Percentiles rank a stretch among this genome's conserved stretches.
Conservation (phyloP, 345 rosid genomes). For the Bruguiera parviflora region DNA sequence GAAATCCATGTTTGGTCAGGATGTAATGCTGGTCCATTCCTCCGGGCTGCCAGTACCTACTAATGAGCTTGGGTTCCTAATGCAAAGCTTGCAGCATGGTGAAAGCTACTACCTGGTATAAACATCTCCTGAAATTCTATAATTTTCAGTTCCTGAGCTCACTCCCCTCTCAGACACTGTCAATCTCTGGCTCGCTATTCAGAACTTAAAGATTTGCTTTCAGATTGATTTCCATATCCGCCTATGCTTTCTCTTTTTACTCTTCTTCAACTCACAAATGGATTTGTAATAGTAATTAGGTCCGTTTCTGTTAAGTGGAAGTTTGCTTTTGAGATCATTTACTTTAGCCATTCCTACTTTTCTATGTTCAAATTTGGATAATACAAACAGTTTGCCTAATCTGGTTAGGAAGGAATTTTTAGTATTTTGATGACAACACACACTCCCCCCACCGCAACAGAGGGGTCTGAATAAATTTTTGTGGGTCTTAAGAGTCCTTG, state of each 20-base stretch:
- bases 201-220: background rate
- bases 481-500: background rate
- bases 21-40: conserved; percentile 63
- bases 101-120: conserved; percentile 94
- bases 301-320: background rate
- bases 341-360: background rate
- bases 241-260: background rate
- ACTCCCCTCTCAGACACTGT: too few species aligned
- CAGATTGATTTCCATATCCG: background rate
- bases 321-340: background rate
- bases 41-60: conserved; percentile 72
- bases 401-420: conserved; percentile 32
- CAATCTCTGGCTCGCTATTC: background rate
- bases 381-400: conserved; percentile 12
- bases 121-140: conserved; percentile 8
- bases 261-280: background rate
- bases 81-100: conserved; percentile 81
- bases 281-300: too few species aligned
- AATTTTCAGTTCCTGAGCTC: background rate
- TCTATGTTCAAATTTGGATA: conserved; percentile 10
- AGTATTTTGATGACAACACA: too few species aligned
- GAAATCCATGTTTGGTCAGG: conserved; percentile 74
- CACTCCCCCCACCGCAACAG: too few species aligned
- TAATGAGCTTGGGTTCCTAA: conserved; percentile 67
- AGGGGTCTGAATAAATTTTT: background rate